Base-by-base conservation (phyloP, 768 basidiomycete species). In the Trametes meyenii region DNA sequence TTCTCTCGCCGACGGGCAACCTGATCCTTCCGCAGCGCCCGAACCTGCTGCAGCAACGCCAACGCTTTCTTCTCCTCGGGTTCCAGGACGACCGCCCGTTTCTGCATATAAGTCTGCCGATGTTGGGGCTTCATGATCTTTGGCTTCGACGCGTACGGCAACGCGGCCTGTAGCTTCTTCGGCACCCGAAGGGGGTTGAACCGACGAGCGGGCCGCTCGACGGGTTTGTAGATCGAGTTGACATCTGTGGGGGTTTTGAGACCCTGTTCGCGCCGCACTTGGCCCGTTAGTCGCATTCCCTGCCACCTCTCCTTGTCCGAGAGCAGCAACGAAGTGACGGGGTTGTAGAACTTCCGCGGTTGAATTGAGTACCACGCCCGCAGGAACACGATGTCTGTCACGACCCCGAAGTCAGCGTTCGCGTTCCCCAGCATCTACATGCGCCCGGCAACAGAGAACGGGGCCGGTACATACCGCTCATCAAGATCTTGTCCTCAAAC, bases 341-440 rank as follows among this genome's bases (percentile, higher is more conserved):
- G 92, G 73, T 96, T 98, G 80, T 98, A 99, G 76, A 91, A 95
- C 74, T 93, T 92, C 64, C 95, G 86, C 5, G 97, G 96, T 72
- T 95, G 88, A 56, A 99, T 88, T 23, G 94, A 88, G 75, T 96
- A 96, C 97, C 97, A 99, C 1, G 95, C 94, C 23, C 96, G 85
- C 10, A 99, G 79, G 80, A 99, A 98, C 58, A 98, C 83, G 58
- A 98, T 89, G 70, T 98, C 97, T 62, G 13, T 19, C 14, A 36
- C 24, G 21, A 35, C 29, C 19, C 3, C 24, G 12, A 7, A 24
- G 26, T n/a, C 12, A 19, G 50, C 29, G 38, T 39, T 7, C 24
- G 7, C 17, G 19, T 3, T 13, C 24, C 29, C 29, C 29, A 33
- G 8, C 8, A 33, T 8, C 29, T 8, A 8, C 29, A 33, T 33